Evolutionary conservation across 257 asterid species (phyloP).

Genomic region (Solanum okadae): DNA sequence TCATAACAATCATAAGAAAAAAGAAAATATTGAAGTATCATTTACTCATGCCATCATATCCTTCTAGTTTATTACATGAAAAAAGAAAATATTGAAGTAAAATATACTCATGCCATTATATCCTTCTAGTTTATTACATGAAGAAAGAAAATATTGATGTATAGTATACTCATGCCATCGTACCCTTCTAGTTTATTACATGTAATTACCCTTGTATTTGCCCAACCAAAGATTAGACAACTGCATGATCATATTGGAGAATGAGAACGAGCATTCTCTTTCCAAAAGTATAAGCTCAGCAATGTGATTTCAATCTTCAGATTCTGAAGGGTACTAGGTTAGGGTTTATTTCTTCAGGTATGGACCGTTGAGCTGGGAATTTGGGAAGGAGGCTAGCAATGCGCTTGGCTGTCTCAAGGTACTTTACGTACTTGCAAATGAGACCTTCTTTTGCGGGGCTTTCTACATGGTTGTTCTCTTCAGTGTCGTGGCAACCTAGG

Average conservation of each 20-base stretch:
- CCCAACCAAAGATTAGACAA: neutral
- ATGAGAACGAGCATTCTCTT: neutral
- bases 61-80: neutral
- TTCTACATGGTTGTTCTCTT: neutral
- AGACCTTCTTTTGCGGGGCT: neutral
- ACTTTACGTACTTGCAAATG: conserved; percentile 10
- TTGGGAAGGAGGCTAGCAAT: conserved; percentile 40
- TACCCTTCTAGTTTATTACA: neutral
- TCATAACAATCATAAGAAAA: neutral
- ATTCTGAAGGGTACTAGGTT: conserved; percentile 37
- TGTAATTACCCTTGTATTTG: neutral
- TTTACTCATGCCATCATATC: neutral
- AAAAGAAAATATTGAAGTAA: neutral
- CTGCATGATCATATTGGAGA: neutral
- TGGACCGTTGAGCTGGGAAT: conserved; percentile 26
- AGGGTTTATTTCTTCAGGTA: conserved; percentile 39
- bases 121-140: neutral
- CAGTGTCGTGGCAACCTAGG: neutral
- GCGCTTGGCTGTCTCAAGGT: conserved; percentile 42
- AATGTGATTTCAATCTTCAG: neutral
- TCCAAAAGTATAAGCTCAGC: neutral
- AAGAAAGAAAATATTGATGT: neutral
- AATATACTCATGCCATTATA: neutral
- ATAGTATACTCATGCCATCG: neutral
- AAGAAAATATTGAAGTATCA: neutral